Evolutionary conservation across 1,284 basidiomycete genomes (phyloP).

Genomic region (Puccinia horiana): DNA sequence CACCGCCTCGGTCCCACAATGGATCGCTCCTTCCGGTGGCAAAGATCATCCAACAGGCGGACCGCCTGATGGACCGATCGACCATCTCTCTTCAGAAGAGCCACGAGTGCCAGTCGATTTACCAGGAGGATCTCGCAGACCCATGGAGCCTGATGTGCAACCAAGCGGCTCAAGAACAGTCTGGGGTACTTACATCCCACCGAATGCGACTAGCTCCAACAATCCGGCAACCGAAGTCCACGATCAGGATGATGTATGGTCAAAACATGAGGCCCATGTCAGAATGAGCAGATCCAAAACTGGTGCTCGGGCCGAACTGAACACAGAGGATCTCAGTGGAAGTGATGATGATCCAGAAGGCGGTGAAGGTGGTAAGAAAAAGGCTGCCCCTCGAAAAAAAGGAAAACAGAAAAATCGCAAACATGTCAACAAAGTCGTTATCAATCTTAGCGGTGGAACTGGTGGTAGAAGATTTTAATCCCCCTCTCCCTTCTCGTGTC

Average conservation of each 20-base stretch:
- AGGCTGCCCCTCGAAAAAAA: conserved; percentile 11
- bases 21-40: background rate
- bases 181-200: conserved; percentile 42
- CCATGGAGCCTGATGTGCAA: background rate
- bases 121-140: background rate
- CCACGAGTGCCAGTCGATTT: background rate
- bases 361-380: conserved; percentile 21
- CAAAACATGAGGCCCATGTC: background rate
- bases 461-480: conserved; percentile 23
- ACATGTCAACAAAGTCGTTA: conserved; percentile 33
- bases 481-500: background rate
- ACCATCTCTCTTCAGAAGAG: background rate
- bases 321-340: conserved; percentile 15
- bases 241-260: conserved; percentile 22
- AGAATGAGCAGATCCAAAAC: background rate
- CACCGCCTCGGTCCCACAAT: conserved; percentile 4
- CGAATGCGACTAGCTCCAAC: background rate
- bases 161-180: conserved; percentile 45
- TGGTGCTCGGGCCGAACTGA: conserved; percentile 23
- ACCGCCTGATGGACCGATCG: background rate
- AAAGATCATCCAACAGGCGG: background rate
- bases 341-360: conserved; percentile 28
- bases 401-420: conserved; percentile 34
- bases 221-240: background rate
- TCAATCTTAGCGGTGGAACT: conserved; percentile 30